Conservation (phyloP, 352 stramenopile species). For the Phytophthora sp. region DNA sequence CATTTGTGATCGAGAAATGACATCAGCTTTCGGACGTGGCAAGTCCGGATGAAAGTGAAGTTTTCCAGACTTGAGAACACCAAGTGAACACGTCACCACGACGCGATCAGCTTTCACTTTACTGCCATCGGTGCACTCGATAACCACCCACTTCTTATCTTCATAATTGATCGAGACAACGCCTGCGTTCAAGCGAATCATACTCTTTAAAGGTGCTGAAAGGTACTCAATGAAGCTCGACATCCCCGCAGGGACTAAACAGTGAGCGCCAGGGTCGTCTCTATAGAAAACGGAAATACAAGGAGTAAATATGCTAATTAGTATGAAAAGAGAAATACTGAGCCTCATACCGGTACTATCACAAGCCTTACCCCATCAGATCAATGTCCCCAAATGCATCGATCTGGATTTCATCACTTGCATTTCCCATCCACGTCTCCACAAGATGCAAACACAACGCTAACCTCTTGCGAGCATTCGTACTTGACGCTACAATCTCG, state of each 20-base stretch:
- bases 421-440: slow-evolving; percentile 62
- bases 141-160: slow-evolving; percentile 20
- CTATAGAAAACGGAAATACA: slow-evolving; percentile 22
- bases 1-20: slow-evolving; percentile 55
- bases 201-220: slow-evolving; percentile 26
- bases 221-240: slow-evolving; percentile 47
- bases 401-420: slow-evolving; percentile 47
- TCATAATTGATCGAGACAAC: slow-evolving; percentile 38
- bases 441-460: slow-evolving; percentile 48
- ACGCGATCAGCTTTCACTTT: slow-evolving; percentile 43
- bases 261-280: slow-evolving; percentile 56
- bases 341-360: too few relatives aligned
- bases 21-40: slow-evolving; percentile 44
- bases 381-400: slow-evolving; percentile 61
- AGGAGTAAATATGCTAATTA: too few relatives aligned
- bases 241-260: slow-evolving; percentile 51
- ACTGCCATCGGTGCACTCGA: slow-evolving; percentile 38
- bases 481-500: slow-evolving; percentile 10
- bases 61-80: slow-evolving; percentile 44
- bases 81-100: slow-evolving; percentile 62
- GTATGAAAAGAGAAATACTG: too few relatives aligned
- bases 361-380: slow-evolving; percentile 39
- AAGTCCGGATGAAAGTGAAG: slow-evolving; percentile 54
- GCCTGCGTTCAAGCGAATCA: slow-evolving; percentile 31
- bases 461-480: slow-evolving; percentile 36